A percentile compares a stretch with the other conserved stretches of the same genome.
These are phyloP conservation scores for Hypoxylon fragiforme DNA, from an alignment of 495 filamentous ascomycete species.

Conservation along the genomic window DNA sequence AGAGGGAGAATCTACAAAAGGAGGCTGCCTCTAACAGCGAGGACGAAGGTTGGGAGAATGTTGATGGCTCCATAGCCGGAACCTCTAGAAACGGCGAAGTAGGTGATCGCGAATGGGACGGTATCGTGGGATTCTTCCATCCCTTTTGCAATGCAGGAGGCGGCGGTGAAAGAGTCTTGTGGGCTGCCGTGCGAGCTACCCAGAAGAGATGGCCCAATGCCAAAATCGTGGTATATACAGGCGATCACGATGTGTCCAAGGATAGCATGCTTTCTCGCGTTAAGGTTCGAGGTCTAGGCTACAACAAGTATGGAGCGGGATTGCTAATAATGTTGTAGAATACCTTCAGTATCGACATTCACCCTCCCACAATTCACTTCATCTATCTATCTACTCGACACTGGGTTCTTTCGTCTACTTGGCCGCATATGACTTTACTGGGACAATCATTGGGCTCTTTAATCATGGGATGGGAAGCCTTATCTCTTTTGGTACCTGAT, in stretches of 20 bases:
- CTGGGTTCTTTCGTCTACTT: conserved; percentile 80
- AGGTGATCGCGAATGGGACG: conserved; percentile 68
- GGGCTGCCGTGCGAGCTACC: conserved; percentile 91
- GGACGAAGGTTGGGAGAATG: conserved; percentile 77
- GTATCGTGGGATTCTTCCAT: conserved; percentile 93
- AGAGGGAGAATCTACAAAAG: conserved; percentile 42
- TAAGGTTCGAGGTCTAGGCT: conserved; percentile 50
- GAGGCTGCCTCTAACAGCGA: conserved; percentile 39
- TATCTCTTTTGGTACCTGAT: conserved; percentile 86
- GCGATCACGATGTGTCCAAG: conserved; percentile 87
- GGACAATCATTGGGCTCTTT: conserved; percentile 89
- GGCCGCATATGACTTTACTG: conserved; percentile 91
- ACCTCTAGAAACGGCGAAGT: conserved; percentile 57
- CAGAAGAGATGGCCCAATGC: conserved; percentile 88
- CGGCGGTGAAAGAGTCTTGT: conserved; percentile 93
- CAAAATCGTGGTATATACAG: conserved; percentile 89
- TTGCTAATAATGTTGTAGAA: conserved; percentile 50
- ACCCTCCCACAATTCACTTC: conserved; percentile 80
- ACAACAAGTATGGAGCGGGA: not conserved
- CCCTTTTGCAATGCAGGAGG: conserved; percentile 97
- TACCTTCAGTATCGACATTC: conserved; percentile 90
- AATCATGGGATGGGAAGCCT: conserved; percentile 88
- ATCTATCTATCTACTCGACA: conserved; percentile 86
- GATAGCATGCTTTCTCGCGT: conserved; percentile 75
- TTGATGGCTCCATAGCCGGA: conserved; percentile 59